These are phyloP conservation scores for Candida coleopterorum DNA, from an alignment of 805 yeast species.

Conservation along the genomic window DNA sequence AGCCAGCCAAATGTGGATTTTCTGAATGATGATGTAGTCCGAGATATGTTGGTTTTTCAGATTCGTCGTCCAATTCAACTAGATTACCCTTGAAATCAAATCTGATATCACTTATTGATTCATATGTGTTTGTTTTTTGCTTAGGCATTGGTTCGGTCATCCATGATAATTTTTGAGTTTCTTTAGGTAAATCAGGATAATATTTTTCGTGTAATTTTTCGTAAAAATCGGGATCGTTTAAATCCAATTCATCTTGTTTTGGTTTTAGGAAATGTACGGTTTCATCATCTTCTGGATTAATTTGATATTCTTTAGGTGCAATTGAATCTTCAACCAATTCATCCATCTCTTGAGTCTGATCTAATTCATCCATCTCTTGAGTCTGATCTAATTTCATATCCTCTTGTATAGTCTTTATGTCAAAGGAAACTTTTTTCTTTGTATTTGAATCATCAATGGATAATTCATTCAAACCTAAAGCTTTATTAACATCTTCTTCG, in stretches of 20 bases:
- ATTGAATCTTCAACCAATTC: constrained; percentile 46
- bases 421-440: constrained; percentile 28
- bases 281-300: constrained; percentile 36
- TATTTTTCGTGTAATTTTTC: constrained; percentile 77
- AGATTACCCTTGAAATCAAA: constrained; percentile 86
- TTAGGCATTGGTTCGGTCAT: constrained; percentile 64
- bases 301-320: constrained; percentile 40
- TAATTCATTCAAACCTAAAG: constrained; percentile 27
- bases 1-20: constrained; percentile 87
- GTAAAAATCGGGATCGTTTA: constrained; percentile 74
- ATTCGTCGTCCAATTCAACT: constrained; percentile 37
- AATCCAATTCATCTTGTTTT: constrained; percentile 39
- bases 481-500: constrained; percentile 31
- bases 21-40: constrained; percentile 93
- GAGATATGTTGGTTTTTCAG: constrained; percentile 41
- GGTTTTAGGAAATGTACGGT: constrained; percentile 67
- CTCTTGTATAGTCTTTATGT: constrained; percentile 23
- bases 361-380: constrained; percentile 51
- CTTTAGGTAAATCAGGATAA: constrained; percentile 86
- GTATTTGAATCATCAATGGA: constrained; percentile 11
- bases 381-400: constrained; percentile 23
- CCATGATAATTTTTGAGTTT: constrained; percentile 83
- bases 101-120: constrained; percentile 63
- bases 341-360: constrained; percentile 45
- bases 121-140: constrained; percentile 38